phyloP scores from a whole-genome alignment of 2,329 filamentous ascomycete species.

The Tolypocladium tundrense region DNA sequence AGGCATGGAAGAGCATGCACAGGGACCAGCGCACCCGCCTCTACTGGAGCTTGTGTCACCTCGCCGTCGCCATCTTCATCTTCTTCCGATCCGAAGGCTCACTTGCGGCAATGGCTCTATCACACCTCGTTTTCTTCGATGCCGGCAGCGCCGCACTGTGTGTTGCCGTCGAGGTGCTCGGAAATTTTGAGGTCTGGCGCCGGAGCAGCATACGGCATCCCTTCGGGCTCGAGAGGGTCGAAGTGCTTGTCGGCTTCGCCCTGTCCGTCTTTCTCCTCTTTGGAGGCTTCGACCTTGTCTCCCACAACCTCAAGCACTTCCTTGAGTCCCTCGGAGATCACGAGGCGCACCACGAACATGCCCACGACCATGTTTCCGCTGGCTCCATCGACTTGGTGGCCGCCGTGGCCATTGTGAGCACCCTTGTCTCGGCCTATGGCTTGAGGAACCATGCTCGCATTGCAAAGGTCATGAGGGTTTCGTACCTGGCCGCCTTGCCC shows the following conservation, averaged over 20 bases:
- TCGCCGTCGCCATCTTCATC: constrained; percentile 71
- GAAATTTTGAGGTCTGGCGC: constrained; percentile 97
- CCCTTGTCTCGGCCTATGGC: constrained; percentile 75
- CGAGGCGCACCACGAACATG: constrained; percentile 60
- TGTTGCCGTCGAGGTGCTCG: constrained; percentile 82
- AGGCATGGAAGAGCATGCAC: constrained; percentile 86
- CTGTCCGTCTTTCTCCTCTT: constrained; percentile 96
- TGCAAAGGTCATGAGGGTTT: constrained; percentile 80
- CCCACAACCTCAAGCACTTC: constrained; percentile 87
- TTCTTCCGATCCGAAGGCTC: constrained; percentile 80
- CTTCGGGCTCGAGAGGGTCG: constrained; percentile 83
- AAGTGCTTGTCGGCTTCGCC: constrained; percentile 90
- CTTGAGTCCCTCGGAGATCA: constrained; percentile 56
- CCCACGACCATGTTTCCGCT: constrained; percentile 55
- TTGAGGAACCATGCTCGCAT: constrained; percentile 88
- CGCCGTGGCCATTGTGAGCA: constrained; percentile 71
- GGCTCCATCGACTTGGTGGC: constrained; percentile 76
- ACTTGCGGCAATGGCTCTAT: constrained; percentile 82
- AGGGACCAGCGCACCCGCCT: constrained; percentile 73
- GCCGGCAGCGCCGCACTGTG: constrained; percentile 86
- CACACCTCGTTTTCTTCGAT: constrained; percentile 90
- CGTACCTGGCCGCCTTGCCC: constrained; percentile 71
- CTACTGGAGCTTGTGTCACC: constrained; percentile 84
- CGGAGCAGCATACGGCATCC: constrained; percentile 86
- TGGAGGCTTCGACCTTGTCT: constrained; percentile 91